phyloP scores from a whole-genome alignment of 768 basidiomycete genomes.

The Trametes coccinea region DNA sequence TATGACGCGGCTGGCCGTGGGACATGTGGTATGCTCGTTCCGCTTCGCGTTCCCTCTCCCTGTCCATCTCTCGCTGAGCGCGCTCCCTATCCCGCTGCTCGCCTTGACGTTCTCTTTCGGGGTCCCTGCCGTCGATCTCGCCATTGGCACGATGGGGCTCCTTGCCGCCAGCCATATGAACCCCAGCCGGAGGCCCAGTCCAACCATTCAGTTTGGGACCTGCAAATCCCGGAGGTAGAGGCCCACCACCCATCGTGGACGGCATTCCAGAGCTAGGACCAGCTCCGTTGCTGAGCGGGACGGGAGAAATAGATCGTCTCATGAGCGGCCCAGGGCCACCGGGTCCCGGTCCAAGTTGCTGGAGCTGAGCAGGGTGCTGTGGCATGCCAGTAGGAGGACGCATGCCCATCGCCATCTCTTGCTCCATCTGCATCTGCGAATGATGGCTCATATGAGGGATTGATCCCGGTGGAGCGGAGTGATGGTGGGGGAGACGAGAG shows the following conservation, averaged over 20 bases:
- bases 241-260: slow-evolving; percentile 12
- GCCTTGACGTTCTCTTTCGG: slow-evolving; percentile 25
- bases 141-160: slow-evolving; percentile 19
- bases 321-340: slow-evolving; percentile 19
- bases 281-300: slow-evolving; percentile 22
- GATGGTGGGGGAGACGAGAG: slow-evolving; percentile 27
- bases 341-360: slow-evolving; percentile 12
- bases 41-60: slow-evolving; percentile 29
- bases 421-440: slow-evolving; percentile 28
- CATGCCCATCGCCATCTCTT: slow-evolving; percentile 22
- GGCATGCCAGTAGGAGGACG: slow-evolving; percentile 24
- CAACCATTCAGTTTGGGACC: slow-evolving; percentile 24
- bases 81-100: slow-evolving; percentile 24
- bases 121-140: slow-evolving; percentile 24
- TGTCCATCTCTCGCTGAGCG: slow-evolving; percentile 26
- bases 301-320: slow-evolving; percentile 33
- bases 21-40: slow-evolving; percentile 19
- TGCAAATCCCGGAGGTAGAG: slow-evolving; percentile 17
- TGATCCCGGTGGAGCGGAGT: slow-evolving; percentile 26
- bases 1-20: slow-evolving; percentile 19
- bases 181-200: slow-evolving; percentile 14
- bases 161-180: slow-evolving; percentile 11
- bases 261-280: slow-evolving; percentile 13
- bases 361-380: slow-evolving; percentile 16
- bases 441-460: slow-evolving; percentile 19